These are phyloP conservation scores for Globisporangium emineosum DNA, from an alignment of 352 stramenopile genomes.

Conservation along the genomic window DNA sequence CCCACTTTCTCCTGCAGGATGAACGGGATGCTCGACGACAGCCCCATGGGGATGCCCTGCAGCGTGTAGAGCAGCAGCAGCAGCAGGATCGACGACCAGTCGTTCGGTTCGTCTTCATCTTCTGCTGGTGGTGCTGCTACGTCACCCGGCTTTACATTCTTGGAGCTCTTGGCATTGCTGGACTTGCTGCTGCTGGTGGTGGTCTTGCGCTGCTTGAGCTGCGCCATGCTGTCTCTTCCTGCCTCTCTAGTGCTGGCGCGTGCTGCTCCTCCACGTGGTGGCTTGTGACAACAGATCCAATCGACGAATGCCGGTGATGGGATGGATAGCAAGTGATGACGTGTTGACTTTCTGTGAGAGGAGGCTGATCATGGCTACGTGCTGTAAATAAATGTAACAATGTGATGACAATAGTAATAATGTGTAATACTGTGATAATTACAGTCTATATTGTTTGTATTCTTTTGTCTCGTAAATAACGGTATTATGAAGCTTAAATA, in stretches of 20 bases:
- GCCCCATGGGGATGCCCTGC: conserved; percentile 98
- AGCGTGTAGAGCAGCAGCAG: conserved; percentile 98
- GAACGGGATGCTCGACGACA: conserved; percentile 97
- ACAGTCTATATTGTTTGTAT: neutral
- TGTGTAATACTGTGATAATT: neutral
- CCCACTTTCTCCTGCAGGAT: conserved; percentile 96
- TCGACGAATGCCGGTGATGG: conserved; percentile 14
- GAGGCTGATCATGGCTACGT: neutral
- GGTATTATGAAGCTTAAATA: neutral
- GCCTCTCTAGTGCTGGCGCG: neutral
- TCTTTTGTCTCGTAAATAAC: no score
- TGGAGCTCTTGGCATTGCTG: neutral
- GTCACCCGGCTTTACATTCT: neutral
- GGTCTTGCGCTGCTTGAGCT: conserved; percentile 35
- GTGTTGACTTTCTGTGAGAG: neutral
- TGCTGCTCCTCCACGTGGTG: conserved; percentile 5
- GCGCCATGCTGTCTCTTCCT: conserved; percentile 12
- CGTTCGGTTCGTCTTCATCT: conserved; percentile 36
- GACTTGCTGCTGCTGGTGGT: neutral
- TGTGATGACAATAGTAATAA: neutral
- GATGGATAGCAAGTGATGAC: conserved; percentile 2
- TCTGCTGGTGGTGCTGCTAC: neutral
- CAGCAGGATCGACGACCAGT: conserved; percentile 86
- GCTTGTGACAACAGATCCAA: conserved; percentile 4
- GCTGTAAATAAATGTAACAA: neutral